A percentile compares a stretch with the other conserved stretches of the same genome.
Evolutionary conservation across 805 yeast genomes (phyloP).

Genomic region (Candida vartiovaarae): DNA sequence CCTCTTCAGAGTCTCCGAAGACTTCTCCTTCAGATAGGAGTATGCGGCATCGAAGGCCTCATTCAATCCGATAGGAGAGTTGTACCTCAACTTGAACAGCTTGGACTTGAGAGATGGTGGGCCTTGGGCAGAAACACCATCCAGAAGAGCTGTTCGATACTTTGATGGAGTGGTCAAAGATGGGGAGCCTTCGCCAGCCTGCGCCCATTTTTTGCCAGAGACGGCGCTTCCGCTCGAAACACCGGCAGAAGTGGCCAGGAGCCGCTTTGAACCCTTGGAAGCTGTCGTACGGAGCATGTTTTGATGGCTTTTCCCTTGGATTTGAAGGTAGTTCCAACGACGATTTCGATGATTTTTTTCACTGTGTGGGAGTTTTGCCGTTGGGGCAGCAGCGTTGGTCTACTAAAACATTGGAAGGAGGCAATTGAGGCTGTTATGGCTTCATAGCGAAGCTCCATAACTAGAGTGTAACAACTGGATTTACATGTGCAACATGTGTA

Average conservation of each 20-base stretch:
- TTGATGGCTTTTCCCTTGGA: neutral
- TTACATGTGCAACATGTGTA: no score
- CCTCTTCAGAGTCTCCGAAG: constrained; percentile 37
- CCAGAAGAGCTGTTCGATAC: constrained; percentile 25
- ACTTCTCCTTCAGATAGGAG: constrained; percentile 42
- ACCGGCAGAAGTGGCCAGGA: neutral
- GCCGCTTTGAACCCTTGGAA: neutral
- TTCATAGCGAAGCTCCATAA: no score
- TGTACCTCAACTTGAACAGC: constrained; percentile 44
- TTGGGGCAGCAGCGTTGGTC: no score
- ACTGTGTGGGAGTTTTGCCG: neutral
- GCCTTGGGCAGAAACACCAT: constrained; percentile 34
- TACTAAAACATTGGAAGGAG: no score
- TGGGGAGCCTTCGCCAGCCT: neutral
- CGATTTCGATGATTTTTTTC: neutral
- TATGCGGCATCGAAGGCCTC: constrained; percentile 70
- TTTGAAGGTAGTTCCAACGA: no score
- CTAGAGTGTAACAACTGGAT: no score
- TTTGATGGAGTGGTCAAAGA: constrained; percentile 19
- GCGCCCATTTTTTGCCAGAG: constrained; percentile 11
- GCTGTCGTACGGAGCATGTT: constrained; percentile 12
- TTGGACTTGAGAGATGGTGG: constrained; percentile 45
- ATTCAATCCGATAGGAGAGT: constrained; percentile 61
- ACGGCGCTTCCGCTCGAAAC: neutral
- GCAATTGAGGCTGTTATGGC: no score